phyloP scores from a whole-genome alignment of 2,329 filamentous ascomycete genomes.

The Zymoseptoria tritici region DNA sequence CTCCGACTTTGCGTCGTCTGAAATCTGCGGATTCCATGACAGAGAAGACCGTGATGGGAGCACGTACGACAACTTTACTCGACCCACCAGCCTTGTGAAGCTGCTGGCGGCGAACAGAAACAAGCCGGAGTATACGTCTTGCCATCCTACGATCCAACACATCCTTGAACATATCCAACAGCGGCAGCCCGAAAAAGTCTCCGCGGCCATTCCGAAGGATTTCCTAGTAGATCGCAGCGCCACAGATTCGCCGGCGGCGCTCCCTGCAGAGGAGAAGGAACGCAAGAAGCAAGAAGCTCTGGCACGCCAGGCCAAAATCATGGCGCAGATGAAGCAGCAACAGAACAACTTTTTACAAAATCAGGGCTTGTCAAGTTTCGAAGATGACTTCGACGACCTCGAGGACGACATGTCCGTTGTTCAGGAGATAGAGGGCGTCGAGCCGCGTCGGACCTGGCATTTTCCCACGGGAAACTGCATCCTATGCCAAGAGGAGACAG shows the following conservation, averaged over 20 bases:
- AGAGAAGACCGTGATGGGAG: neutral
- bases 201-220: conserved; percentile 54
- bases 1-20: conserved; percentile 19
- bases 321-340: conserved; percentile 97
- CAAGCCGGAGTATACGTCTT: conserved; percentile 71
- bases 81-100: conserved; percentile 36
- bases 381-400: conserved; percentile 68
- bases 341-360: conserved; percentile 91
- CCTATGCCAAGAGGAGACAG: conserved; percentile 90
- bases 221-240: conserved; percentile 71
- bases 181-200: conserved; percentile 67
- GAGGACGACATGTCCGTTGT: conserved; percentile 54
- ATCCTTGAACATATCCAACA: conserved; percentile 80
- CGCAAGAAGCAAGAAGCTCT: conserved; percentile 85
- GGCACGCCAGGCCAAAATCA: conserved; percentile 83
- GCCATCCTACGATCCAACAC: conserved; percentile 74
- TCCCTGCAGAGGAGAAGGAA: conserved; percentile 58
- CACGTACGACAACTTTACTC: neutral
- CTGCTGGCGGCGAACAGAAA: conserved; percentile 43
- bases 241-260: conserved; percentile 69
- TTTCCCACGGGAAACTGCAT: conserved; percentile 93
- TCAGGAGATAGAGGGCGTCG: conserved; percentile 51
- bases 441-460: conserved; percentile 71
- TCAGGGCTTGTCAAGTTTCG: conserved; percentile 82
- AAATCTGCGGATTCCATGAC: conserved; percentile 5